Percentiles rank a stretch among this genome's conserved stretches.
Evolutionary conservation across 768 basidiomycete genomes (phyloP).

Genomic region (Lactarius sanguifluus): DNA sequence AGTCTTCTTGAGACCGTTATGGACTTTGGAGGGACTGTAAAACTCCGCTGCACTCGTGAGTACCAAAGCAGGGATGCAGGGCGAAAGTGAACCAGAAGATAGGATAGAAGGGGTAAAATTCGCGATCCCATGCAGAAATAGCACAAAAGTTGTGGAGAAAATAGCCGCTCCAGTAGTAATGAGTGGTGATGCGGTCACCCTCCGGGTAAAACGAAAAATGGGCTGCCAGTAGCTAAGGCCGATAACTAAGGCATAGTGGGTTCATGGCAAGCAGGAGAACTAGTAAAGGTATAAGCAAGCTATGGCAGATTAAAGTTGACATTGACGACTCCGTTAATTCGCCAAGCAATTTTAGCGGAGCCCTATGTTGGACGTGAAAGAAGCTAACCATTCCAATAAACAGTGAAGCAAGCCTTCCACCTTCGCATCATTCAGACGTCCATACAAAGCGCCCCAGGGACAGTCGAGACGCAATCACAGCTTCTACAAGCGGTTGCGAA

Average conservation of each 20-base stretch:
- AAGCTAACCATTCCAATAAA: background rate
- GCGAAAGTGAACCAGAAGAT: background rate
- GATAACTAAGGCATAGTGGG: background rate
- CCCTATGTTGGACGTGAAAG: no score
- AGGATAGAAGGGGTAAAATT: background rate
- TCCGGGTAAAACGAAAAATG: background rate
- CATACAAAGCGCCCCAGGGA: background rate
- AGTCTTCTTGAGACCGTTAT: background rate
- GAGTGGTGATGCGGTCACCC: background rate
- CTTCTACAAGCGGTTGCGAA: background rate
- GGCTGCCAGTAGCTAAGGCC: background rate
- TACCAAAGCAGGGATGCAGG: background rate
- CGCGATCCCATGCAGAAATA: background rate
- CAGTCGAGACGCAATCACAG: background rate
- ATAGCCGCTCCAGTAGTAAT: constrained; percentile 2
- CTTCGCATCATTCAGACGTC: background rate
- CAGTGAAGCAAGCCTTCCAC: background rate
- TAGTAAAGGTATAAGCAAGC: background rate
- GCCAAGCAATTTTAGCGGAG: background rate
- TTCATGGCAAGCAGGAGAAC: background rate
- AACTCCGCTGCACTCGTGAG: background rate
- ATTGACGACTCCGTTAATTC: background rate
- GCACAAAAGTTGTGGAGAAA: constrained; percentile 15
- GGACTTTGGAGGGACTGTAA: background rate
- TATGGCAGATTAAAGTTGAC: background rate